Evolutionary conservation across 2,329 filamentous ascomycete species (phyloP), one percentile per base, ranked within the genome.

Genomic region (Drechslera avenae): DNA sequence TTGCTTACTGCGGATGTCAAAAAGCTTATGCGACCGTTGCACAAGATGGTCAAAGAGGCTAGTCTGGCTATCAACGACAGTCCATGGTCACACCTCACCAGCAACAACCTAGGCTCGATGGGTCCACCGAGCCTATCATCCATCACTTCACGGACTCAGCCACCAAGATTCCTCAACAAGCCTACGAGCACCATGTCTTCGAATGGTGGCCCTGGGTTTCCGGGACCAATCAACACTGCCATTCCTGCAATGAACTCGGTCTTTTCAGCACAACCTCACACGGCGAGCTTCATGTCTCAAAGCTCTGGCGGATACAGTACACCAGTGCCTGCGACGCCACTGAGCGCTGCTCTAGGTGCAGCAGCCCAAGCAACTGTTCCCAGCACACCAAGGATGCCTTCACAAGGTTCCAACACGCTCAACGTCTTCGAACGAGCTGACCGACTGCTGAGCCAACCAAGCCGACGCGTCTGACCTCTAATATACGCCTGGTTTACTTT

Each of bases 311-410:
- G 78, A 10, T 81, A 81, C 39, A 78, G 80, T 17, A 76, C 82
- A 8, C 79, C 83, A 9, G 76, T 91, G 31, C 91, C 92, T 7
- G 91, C 94, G 65, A 97, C 92, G 1, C 92, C 93, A 6, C 83
- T 96, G 55, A 94, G 90, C 63, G 92, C 91, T 13, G 92, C 92
- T 1, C 80, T 97, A 4, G 93, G 92, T 0, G 91, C 92, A 5
- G 92, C 92, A 16, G 90, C 91, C 46, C 91, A 96, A 73, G 91
- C 92, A 1, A 97, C 91, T 0, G 87, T 96, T 9, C 89, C 90
- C 3, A 89, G 90, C 42, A 73, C 68, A 12, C 70, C 68, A 18
- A 66, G 66, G 30, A 60, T 66, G 21, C 56, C 56, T 21, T 56
- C 60, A 3, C 62, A 62, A 10, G 54, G 56, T 4, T 63, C 63